These are phyloP conservation scores for Amborella trichopoda DNA, from an alignment of 164 flowering plant species.

Conservation along the genomic window DNA sequence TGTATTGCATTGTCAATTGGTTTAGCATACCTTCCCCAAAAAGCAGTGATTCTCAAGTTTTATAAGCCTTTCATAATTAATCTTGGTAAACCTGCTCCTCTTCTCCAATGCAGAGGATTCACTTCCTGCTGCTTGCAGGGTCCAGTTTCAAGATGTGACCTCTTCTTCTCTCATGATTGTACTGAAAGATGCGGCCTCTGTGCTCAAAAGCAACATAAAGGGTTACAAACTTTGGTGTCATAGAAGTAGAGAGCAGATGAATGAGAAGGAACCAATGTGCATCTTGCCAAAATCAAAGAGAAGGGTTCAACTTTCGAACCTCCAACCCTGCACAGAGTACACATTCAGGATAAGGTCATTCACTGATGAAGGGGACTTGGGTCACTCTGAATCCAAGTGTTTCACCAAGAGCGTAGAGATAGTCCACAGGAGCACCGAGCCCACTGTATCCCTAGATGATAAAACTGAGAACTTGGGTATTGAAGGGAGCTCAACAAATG, in stretches of 20 bases:
- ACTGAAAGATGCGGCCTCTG: conserved; percentile 44
- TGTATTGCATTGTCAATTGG: too few species aligned
- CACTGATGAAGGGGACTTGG: conserved; percentile 73
- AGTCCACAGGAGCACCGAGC: conserved; percentile 30
- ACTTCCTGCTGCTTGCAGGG: conserved; percentile 90
- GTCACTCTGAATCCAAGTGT: conserved; percentile 85
- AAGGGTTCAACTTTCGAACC: conserved; percentile 59
- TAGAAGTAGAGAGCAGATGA: conserved; percentile 43
- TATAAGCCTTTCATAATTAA: too few species aligned
- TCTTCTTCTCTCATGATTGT: conserved; percentile 63
- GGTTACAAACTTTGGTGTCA: conserved; percentile 95
- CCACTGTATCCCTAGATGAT: conserved; percentile 8
- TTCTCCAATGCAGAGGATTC: conserved; percentile 55
- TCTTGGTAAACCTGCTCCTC: too few species aligned
- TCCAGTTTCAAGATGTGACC: conserved; percentile 73
- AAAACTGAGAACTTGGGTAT: conserved; percentile 23
- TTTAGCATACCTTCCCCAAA: too few species aligned
- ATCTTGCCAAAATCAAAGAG: conserved; percentile 55
- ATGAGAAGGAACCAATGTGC: conserved; percentile 46
- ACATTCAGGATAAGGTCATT: conserved; percentile 68
- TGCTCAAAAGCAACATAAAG: conserved; percentile 29
- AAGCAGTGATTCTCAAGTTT: too few species aligned
- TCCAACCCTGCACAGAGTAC: conserved; percentile 92
- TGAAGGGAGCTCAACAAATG: conserved; percentile 29
- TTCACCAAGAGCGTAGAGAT: conserved; percentile 89